A percentile compares a stretch with the other conserved stretches of the same genome.
Conservation (phyloP, 345 rosid species). For the Bretschneidera sinensis region DNA sequence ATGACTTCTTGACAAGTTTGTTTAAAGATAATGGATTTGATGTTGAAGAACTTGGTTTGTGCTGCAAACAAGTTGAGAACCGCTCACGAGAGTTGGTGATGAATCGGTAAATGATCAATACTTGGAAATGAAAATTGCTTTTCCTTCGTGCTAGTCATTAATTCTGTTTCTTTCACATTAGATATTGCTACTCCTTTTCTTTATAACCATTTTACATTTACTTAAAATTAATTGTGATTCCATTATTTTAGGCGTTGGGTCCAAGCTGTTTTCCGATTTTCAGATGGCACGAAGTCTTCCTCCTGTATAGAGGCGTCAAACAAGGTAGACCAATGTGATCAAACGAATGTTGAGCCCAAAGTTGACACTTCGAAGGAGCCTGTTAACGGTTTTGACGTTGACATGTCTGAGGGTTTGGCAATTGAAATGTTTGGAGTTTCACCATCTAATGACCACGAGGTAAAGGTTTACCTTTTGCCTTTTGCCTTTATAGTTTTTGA, state of each 20-base stretch:
- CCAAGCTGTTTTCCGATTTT: constrained; percentile 66
- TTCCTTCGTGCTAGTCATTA: background rate
- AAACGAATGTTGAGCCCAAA: constrained; percentile 17
- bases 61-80: constrained; percentile 93
- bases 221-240: constrained; percentile 2
- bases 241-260: constrained; percentile 66
- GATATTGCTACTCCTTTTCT: constrained; percentile 1
- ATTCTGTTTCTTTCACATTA: background rate
- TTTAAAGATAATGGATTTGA: constrained; percentile 66
- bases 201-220: background rate
- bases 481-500: too few relatives aligned
- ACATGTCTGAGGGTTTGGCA: constrained; percentile 76
- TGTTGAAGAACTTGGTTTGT: constrained; percentile 67
- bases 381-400: constrained; percentile 40
- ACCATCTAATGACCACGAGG: constrained; percentile 54
- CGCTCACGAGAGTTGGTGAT: constrained; percentile 79
- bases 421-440: constrained; percentile 70
- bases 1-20: constrained; percentile 63
- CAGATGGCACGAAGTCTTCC: constrained; percentile 23
- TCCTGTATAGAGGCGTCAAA: constrained; percentile 20
- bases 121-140: background rate
- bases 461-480: constrained; percentile 18
- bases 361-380: constrained; percentile 21
- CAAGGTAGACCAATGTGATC: constrained; percentile 23
- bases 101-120: constrained; percentile 50